These are phyloP conservation scores for Phytopythium delawarense DNA, from an alignment of 352 stramenopile species.

Conservation along the genomic window DNA sequence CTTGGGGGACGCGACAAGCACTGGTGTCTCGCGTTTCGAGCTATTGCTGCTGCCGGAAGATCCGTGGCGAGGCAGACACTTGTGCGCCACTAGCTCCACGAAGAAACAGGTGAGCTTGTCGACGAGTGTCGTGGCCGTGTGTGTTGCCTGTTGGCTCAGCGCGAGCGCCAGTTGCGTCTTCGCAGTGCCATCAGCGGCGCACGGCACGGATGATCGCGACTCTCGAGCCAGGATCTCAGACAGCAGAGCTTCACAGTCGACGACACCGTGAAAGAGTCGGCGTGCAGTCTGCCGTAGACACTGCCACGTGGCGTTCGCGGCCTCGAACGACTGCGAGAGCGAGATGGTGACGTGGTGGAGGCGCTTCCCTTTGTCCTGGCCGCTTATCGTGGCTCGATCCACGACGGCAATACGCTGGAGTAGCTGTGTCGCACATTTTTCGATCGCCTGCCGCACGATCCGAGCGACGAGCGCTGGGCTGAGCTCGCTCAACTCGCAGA, in stretches of 20 bases:
- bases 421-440: not conserved
- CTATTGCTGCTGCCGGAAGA: not conserved
- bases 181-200: not conserved
- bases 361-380: slow-evolving; percentile 12
- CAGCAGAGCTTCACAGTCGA: slow-evolving; percentile 10
- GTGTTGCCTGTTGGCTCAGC: not conserved
- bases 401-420: not conserved
- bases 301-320: slow-evolving; percentile 3
- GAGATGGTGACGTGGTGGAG: slow-evolving; percentile 1
- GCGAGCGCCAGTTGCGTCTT: not conserved
- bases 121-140: not conserved
- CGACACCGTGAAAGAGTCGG: not conserved
- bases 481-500: not conserved
- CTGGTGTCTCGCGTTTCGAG: not conserved
- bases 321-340: slow-evolving; percentile 11
- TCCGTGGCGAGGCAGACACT: not conserved
- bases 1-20: not conserved
- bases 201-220: not conserved
- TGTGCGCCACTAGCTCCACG: not conserved
- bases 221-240: slow-evolving; percentile 10
- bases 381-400: not conserved
- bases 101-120: slow-evolving; percentile 1
- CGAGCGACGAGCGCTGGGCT: not conserved
- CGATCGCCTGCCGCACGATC: not conserved
- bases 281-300: slow-evolving; percentile 18